Evolutionary conservation across 352 stramenopile species (phyloP), one percentile per base, ranked within the genome.

Genomic region (Globisporangium takayamanum): DNA sequence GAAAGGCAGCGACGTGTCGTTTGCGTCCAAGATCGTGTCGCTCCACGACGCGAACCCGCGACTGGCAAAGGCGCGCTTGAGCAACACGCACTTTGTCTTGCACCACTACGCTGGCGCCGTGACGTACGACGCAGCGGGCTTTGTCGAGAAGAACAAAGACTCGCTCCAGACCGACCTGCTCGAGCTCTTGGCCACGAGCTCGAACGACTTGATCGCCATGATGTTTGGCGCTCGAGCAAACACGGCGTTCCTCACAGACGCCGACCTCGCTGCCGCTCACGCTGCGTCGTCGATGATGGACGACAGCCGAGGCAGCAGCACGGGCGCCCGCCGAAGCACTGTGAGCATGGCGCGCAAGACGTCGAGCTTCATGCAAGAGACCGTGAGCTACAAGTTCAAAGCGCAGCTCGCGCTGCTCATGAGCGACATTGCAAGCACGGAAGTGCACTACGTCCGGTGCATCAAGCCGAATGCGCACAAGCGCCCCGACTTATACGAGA

Each of bases 391-490:
- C 69, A 93, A 93, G 65, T 97, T 96, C 71, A 94, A 94, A 57
- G 76, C 78, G 14, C 89, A 96, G 51, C 72, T 97, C 36, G 77
- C 80, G 48, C 62, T 90, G 45, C 66, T 97, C 33, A 94, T 96
- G 80, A 84, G 68, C 47, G 89, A 93, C 50, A 94, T 97, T 51
- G 86, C 77, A 16, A 82, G 78, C 20, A 97, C 87, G 0, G 74
- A 92, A 41, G 83, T 93, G 8, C 82, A 93, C 57, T 97, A 96
- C 63, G 83, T 97, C 28, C 88, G 89, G 15, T 96, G 87, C 64
- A 95, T 97, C 67, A 97, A 97, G 46, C 89, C 96, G 2, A 97
- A 97, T 63, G 80, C 73, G 1, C 64, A 76, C 44, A 95, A 96
- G 70, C 87, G 75, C 30, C 70, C 82, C 0, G 64, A 70, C 36